phyloP scores from a whole-genome alignment of 164 flowering plant genomes.

The Tetracentron sinense region DNA sequence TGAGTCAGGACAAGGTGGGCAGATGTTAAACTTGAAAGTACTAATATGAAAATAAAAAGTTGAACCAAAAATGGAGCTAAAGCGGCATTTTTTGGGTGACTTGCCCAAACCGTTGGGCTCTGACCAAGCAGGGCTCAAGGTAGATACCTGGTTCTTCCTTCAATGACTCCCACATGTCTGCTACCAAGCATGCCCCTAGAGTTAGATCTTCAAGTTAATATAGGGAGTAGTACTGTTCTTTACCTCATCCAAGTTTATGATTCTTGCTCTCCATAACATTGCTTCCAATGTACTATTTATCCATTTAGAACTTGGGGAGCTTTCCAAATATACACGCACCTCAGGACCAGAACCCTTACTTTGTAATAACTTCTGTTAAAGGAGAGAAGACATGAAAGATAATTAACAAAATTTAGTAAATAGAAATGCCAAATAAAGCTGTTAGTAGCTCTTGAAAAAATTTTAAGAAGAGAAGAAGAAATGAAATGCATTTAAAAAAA shows the following conservation, averaged over 20 bases:
- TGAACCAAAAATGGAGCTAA: not conserved
- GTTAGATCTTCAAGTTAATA: not conserved
- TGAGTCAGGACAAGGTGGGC: too few relatives aligned
- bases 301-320: conserved; percentile 20
- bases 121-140: not conserved
- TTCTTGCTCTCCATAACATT: conserved; percentile 58
- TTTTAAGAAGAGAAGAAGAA: not conserved
- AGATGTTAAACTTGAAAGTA: too few relatives aligned
- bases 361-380: conserved; percentile 49
- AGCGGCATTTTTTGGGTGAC: not conserved
- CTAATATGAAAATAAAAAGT: not conserved
- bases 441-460: not conserved
- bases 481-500: too few relatives aligned
- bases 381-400: not conserved
- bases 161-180: too few relatives aligned
- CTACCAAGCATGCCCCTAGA: not conserved
- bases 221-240: conserved; percentile 2
- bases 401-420: not conserved
- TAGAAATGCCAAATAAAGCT: not conserved
- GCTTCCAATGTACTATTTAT: conserved; percentile 26
- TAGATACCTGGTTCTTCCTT: not conserved
- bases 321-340: conserved; percentile 29
- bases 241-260: conserved; percentile 71
- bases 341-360: conserved; percentile 34
- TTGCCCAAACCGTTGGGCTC: not conserved